Percentiles rank a stretch among this genome's conserved stretches.
Evolutionary conservation across 2,329 filamentous ascomycete genomes (phyloP).

Genomic region (Lachnellula suecica): DNA sequence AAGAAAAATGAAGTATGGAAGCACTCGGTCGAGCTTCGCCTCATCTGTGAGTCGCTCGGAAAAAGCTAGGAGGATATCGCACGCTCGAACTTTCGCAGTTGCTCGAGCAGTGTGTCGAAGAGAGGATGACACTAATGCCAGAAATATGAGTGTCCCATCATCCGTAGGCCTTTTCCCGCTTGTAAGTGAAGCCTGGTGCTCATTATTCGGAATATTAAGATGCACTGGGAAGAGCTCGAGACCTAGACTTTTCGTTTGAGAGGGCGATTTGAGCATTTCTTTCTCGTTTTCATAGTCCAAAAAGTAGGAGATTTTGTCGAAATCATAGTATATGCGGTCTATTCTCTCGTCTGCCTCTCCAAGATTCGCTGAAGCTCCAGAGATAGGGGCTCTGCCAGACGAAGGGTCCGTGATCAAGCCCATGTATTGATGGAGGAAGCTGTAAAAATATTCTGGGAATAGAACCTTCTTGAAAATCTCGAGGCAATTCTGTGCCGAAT

Average conservation of each 20-base stretch:
- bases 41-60: conserved; percentile 90
- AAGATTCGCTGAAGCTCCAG: conserved; percentile 67
- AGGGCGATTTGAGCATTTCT: conserved; percentile 29
- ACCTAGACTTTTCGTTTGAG: conserved; percentile 49
- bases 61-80: conserved; percentile 89
- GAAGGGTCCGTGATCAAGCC: conserved; percentile 89
- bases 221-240: conserved; percentile 74
- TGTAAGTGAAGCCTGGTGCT: conserved; percentile 63
- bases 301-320: conserved; percentile 97
- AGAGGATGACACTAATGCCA: conserved; percentile 85
- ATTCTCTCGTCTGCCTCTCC: conserved; percentile 92
- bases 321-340: conserved; percentile 88
- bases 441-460: conserved; percentile 97
- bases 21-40: conserved; percentile 87
- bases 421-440: conserved; percentile 97
- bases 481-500: conserved; percentile 90
- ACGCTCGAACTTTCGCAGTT: conserved; percentile 83
- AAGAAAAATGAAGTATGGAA: conserved; percentile 85
- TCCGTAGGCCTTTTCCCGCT: conserved; percentile 63
- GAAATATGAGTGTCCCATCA: conserved; percentile 88
- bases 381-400: conserved; percentile 71
- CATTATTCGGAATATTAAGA: conserved; percentile 82
- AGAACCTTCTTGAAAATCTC: conserved; percentile 89
- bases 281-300: conserved; percentile 67
- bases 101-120: conserved; percentile 86